Evolutionary conservation across 345 rosid species (phyloP).

Genomic region (Euphorbia peplus): DNA sequence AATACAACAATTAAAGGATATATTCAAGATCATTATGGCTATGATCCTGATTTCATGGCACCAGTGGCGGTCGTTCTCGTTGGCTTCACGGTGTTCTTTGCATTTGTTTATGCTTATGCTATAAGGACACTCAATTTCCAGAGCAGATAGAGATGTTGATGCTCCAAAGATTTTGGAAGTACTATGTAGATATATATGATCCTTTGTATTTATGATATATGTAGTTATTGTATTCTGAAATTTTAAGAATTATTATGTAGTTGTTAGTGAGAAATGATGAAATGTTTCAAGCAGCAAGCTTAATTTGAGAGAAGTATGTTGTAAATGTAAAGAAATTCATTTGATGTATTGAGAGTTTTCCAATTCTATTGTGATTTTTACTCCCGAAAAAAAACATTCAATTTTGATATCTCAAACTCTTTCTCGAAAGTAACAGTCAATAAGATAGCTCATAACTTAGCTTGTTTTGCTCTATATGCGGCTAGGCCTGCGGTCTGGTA

Average conservation of each 20-base stretch:
- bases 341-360: background rate
- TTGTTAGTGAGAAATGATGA: background rate
- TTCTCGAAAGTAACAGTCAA: too few species aligned
- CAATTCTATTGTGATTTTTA: background rate
- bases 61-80: conserved; percentile 24
- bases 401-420: too few species aligned
- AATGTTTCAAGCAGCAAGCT: background rate
- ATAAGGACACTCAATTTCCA: conserved; percentile 34
- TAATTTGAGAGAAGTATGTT: background rate
- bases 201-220: background rate
- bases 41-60: conserved; percentile 16
- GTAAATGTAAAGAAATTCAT: background rate
- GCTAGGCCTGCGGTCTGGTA: too few species aligned
- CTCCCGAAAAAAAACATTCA: too few species aligned
- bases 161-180: background rate
- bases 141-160: conserved; percentile 12
- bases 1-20: conserved; percentile 14
- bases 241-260: background rate
- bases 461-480: too few species aligned
- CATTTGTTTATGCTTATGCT: conserved; percentile 24
- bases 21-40: conserved; percentile 30
- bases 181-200: background rate
- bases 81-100: conserved; percentile 24
- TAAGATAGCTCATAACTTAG: too few species aligned
- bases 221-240: background rate